phyloP scores from a whole-genome alignment of 768 basidiomycete species.

The Cyclocybe aegerita region DNA sequence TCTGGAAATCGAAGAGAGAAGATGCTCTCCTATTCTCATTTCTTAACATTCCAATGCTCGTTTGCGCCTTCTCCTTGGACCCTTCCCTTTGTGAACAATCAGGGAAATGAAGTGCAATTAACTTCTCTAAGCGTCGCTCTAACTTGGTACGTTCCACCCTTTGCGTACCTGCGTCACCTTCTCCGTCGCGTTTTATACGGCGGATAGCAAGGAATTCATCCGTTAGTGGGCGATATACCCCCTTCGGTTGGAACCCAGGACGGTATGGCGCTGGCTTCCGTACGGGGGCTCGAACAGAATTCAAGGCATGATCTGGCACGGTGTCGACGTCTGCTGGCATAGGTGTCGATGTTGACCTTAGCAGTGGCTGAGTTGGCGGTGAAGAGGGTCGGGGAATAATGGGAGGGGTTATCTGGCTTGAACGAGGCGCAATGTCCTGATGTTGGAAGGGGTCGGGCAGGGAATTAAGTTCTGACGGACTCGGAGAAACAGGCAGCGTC shows the following conservation, averaged over 20 bases:
- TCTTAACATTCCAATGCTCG: slow-evolving; percentile 8
- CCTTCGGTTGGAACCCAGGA: slow-evolving; percentile 92
- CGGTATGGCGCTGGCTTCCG: slow-evolving; percentile 64
- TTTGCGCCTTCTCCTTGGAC: slow-evolving; percentile 10
- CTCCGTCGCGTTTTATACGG: slow-evolving; percentile 36
- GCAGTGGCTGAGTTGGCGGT: not conserved
- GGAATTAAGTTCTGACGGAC: not conserved
- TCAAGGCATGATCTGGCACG: slow-evolving; percentile 6
- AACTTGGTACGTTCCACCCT: slow-evolving; percentile 83
- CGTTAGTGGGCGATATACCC: slow-evolving; percentile 76
- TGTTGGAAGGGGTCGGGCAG: not conserved
- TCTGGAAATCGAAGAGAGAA: slow-evolving; percentile 73
- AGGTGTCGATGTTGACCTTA: not conserved
- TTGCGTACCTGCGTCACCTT: slow-evolving; percentile 35
- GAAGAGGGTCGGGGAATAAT: not conserved
- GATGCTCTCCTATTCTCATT: slow-evolving; percentile 49
- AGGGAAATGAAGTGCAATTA: slow-evolving; percentile 72
- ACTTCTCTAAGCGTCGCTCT: slow-evolving; percentile 85
- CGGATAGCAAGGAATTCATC: slow-evolving; percentile 71
- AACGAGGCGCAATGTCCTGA: not conserved
- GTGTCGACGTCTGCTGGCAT: no score
- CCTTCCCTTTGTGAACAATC: slow-evolving; percentile 11
- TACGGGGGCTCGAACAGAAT: slow-evolving; percentile 3
- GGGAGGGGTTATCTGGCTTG: not conserved
- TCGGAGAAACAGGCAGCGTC: not conserved